These are phyloP conservation scores for Ceratocystis diversiconidia DNA, from an alignment of 2,329 filamentous ascomycete genomes.

Conservation along the genomic window DNA sequence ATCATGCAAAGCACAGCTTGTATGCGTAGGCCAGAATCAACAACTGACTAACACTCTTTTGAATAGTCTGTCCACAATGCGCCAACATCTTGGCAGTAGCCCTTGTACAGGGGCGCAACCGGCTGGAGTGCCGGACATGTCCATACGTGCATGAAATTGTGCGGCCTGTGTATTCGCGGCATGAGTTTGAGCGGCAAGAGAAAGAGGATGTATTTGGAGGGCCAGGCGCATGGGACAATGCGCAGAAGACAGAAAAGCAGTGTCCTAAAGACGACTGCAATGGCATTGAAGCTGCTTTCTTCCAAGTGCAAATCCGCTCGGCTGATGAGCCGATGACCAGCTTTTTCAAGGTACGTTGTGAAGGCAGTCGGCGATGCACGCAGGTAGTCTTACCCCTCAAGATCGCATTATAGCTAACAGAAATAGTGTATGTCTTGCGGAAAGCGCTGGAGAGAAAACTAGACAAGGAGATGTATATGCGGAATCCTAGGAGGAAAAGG, in stretches of 20 bases:
- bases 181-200: conserved; percentile 74
- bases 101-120: conserved; percentile 48
- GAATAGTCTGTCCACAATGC: conserved; percentile 64
- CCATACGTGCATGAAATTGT: conserved; percentile 80
- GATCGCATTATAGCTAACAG: not conserved
- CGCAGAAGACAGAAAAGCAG: conserved; percentile 69
- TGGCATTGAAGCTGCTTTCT: conserved; percentile 78
- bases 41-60: conserved; percentile 19
- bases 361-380: conserved; percentile 12
- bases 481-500: not conserved
- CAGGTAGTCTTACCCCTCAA: conserved; percentile 14
- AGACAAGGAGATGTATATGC: conserved; percentile 18
- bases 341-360: conserved; percentile 62
- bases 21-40: not conserved
- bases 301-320: conserved; percentile 93
- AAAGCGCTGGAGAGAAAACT: conserved; percentile 54
- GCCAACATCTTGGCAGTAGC: conserved; percentile 71
- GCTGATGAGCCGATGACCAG: conserved; percentile 98
- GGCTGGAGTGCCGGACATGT: conserved; percentile 89
- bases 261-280: conserved; percentile 71
- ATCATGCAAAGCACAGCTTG: no score
- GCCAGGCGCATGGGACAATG: conserved; percentile 77
- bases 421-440: conserved; percentile 54
- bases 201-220: conserved; percentile 84
- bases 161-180: conserved; percentile 65